These are phyloP conservation scores for Brassica juncea DNA, from an alignment of 345 rosid genomes.

Conservation along the genomic window DNA sequence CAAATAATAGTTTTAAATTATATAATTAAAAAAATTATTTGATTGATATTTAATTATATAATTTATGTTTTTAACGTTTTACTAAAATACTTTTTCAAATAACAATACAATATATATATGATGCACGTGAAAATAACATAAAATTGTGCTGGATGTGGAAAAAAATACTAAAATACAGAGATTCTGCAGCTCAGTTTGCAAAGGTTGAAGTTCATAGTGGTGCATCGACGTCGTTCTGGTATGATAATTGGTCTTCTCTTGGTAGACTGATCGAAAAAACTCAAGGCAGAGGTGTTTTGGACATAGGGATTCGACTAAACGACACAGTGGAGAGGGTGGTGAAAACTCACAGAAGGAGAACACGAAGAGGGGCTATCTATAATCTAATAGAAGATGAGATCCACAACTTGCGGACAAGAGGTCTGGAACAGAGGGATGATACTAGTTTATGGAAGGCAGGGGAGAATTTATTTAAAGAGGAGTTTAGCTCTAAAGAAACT, in stretches of 20 bases:
- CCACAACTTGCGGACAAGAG: not conserved
- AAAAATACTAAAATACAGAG: not conserved
- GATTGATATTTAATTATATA: too few relatives aligned
- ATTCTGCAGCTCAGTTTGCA: not conserved
- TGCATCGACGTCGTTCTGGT: not conserved
- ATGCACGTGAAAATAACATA: too few relatives aligned
- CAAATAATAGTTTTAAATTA: too few relatives aligned
- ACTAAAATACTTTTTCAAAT: too few relatives aligned
- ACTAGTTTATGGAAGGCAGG: not conserved
- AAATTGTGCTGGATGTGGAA: too few relatives aligned
- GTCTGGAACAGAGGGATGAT: not conserved
- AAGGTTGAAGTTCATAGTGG: not conserved
- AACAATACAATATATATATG: too few relatives aligned
- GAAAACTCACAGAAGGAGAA: not conserved
- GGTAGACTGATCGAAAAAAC: not conserved
- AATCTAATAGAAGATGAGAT: not conserved
- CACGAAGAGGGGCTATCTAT: not conserved
- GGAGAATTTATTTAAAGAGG: not conserved
- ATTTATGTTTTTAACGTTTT: too few relatives aligned
- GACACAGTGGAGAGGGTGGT: not conserved
- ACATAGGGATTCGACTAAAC: too few relatives aligned
- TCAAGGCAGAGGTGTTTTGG: not conserved
- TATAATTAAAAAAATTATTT: too few relatives aligned
- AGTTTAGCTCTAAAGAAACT: not conserved
- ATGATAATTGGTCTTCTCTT: not conserved